phyloP scores from a whole-genome alignment of 225 moss, liverwort and hornwort genomes.

The Marchantia polymorpha region DNA sequence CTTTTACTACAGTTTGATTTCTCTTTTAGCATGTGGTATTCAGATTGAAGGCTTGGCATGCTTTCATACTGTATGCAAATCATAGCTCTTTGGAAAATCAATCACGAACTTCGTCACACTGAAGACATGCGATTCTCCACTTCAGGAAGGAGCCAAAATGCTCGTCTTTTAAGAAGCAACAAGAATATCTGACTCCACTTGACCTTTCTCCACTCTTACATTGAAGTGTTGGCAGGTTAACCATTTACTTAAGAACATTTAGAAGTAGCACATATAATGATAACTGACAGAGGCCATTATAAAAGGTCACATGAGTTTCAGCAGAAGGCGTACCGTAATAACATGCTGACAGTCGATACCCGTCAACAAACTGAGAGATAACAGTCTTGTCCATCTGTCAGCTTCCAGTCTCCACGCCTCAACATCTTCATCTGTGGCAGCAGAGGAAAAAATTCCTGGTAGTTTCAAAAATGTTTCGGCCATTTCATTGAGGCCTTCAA shows the following conservation, averaged over 20 bases:
- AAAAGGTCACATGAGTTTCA: neutral
- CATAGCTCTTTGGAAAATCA: neutral
- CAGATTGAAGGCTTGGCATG: neutral
- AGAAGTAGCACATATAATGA: too few species aligned
- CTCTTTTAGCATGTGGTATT: too few species aligned
- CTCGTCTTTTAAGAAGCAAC: too few species aligned
- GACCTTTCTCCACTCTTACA: too few species aligned
- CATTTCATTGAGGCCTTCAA: constrained; percentile 61
- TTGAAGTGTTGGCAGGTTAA: too few species aligned
- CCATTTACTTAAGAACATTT: too few species aligned
- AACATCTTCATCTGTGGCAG: constrained; percentile 55
- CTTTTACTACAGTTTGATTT: neutral
- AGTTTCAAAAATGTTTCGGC: constrained; percentile 52
- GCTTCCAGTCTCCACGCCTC: constrained; percentile 69
- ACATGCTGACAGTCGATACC: constrained; percentile 41
- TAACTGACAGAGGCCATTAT: too few species aligned
- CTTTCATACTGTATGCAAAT: neutral
- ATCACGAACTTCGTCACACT: too few species aligned
- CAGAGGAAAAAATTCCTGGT: constrained; percentile 34
- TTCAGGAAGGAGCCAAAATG: too few species aligned
- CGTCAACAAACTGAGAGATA: constrained; percentile 52
- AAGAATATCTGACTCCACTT: too few species aligned
- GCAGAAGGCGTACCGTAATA: constrained; percentile 50
- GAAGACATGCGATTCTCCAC: too few species aligned
- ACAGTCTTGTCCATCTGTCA: constrained; percentile 58